phyloP scores from a whole-genome alignment of 2,329 filamentous ascomycete species.

The Daldinia sp. region DNA sequence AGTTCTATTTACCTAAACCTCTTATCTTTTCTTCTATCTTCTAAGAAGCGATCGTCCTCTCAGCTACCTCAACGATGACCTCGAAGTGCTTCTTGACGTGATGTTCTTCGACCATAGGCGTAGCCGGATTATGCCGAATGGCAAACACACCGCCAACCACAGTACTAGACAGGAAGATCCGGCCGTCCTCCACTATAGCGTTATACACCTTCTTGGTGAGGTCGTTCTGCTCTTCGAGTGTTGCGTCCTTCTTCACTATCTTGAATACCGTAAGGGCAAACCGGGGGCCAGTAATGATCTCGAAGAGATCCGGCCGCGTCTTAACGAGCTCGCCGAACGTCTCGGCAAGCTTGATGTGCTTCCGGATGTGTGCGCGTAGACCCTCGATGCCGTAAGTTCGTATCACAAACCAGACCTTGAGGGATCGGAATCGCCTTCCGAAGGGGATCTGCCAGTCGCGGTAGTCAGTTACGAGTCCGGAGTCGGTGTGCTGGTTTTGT shows the following conservation, averaged over 20 bases:
- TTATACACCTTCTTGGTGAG: conserved; percentile 83
- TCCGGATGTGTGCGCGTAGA: conserved; percentile 77
- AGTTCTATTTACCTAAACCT: neutral
- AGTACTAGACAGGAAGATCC: conserved; percentile 85
- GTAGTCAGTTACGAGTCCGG: conserved; percentile 91
- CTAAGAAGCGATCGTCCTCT: conserved; percentile 61
- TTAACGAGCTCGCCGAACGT: conserved; percentile 73
- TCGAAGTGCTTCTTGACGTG: conserved; percentile 81
- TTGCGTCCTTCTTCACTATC: conserved; percentile 56
- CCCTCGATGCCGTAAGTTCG: conserved; percentile 84
- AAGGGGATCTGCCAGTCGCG: conserved; percentile 97
- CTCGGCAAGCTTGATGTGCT: conserved; percentile 76
- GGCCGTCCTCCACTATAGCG: conserved; percentile 76
- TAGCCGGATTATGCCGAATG: conserved; percentile 84
- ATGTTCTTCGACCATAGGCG: conserved; percentile 75
- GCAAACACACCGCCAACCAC: conserved; percentile 79
- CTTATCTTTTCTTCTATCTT: conserved; percentile 15
- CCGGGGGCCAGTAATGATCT: conserved; percentile 77
- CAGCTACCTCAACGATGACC: conserved; percentile 73
- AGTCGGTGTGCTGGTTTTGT: conserved; percentile 81
- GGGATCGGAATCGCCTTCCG: conserved; percentile 84
- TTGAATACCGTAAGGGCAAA: conserved; percentile 86
- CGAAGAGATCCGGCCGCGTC: conserved; percentile 76
- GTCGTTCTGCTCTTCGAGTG: conserved; percentile 68
- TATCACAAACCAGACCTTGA: conserved; percentile 97